Conservation (phyloP, 2,329 filamentous ascomycete species). For the Xylaria sp. region DNA sequence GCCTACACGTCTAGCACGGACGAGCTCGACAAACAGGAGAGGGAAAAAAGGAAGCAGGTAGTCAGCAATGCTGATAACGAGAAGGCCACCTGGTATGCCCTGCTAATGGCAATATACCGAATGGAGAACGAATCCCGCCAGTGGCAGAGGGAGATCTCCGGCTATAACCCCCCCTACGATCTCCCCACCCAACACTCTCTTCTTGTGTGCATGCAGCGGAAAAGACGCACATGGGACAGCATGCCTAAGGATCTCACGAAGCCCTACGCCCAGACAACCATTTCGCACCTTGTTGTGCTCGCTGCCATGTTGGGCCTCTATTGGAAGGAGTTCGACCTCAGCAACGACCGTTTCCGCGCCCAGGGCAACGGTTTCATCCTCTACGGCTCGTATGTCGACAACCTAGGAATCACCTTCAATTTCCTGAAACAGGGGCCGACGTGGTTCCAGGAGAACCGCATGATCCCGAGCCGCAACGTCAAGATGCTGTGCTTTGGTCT, state of each 20-base stretch:
- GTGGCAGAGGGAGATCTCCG: slow-evolving; percentile 28
- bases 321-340: slow-evolving; percentile 61
- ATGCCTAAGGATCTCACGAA: slow-evolving; percentile 32
- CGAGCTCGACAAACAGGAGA: no score
- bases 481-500: slow-evolving; percentile 60
- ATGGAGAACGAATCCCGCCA: slow-evolving; percentile 35
- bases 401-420: slow-evolving; percentile 58
- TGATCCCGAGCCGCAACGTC: slow-evolving; percentile 56
- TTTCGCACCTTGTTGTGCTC: slow-evolving; percentile 59
- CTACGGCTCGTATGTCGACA: slow-evolving; percentile 48
- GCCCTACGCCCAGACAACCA: slow-evolving; percentile 52
- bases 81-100: slow-evolving; percentile 40
- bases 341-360: slow-evolving; percentile 53
- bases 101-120: slow-evolving; percentile 37
- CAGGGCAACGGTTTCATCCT: slow-evolving; percentile 59
- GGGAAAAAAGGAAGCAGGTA: no score
- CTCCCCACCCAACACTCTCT: slow-evolving; percentile 7
- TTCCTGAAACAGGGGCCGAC: slow-evolving; percentile 55
- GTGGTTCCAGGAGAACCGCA: slow-evolving; percentile 51
- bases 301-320: slow-evolving; percentile 57
- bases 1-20: neutral
- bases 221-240: slow-evolving; percentile 29
- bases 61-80: slow-evolving; percentile 39
- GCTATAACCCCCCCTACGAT: slow-evolving; percentile 3
- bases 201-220: slow-evolving; percentile 27